Evolutionary conservation across 2,329 filamentous ascomycete genomes (phyloP).

Genomic region (Pleochaeta shiraiana): DNA sequence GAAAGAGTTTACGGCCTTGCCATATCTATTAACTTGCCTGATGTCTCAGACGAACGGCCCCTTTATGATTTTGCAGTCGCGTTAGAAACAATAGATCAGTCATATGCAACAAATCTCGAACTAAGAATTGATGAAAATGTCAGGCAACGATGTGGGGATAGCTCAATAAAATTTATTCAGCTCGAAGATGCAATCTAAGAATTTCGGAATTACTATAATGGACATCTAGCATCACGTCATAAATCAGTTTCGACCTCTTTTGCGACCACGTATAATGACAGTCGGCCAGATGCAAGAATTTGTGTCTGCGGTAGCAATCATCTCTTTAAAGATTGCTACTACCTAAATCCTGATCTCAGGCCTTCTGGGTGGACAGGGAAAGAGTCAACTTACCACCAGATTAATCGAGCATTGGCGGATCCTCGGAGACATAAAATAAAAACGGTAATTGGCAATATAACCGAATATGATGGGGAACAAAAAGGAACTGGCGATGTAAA

Average conservation of each 20-base stretch:
- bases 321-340: conserved; percentile 1
- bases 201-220: neutral
- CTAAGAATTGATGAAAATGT: conserved; percentile 1
- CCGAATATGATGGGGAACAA: neutral
- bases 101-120: conserved; percentile 3
- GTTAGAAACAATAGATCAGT: neutral
- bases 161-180: neutral
- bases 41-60: neutral
- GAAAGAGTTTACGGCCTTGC: neutral
- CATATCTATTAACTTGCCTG: neutral
- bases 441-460: neutral
- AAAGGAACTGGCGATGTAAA: neutral
- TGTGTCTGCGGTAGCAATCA: neutral
- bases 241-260: neutral
- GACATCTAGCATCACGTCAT: neutral
- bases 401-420: neutral
- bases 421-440: neutral
- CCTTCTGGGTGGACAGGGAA: neutral
- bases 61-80: neutral
- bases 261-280: neutral
- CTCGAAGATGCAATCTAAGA: neutral
- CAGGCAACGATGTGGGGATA: neutral
- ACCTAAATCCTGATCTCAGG: neutral
- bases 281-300: neutral
- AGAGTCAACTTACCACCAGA: neutral